Evolutionary conservation across 768 basidiomycete genomes (phyloP).

Genomic region (Paxillus rubicundulus): DNA sequence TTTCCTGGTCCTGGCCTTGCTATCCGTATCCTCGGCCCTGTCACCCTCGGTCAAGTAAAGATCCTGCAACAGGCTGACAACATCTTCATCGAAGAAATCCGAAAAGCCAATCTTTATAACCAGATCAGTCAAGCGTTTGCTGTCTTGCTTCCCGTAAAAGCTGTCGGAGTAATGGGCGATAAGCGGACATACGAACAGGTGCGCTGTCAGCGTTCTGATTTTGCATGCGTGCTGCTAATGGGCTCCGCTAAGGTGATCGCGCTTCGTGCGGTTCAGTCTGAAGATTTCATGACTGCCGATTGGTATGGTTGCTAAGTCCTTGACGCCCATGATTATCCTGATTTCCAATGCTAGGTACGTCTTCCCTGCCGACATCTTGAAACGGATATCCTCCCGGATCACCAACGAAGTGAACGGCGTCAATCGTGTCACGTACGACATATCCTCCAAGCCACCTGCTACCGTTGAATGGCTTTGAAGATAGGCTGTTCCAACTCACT

Average conservation of each 20-base stretch:
- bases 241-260: constrained; percentile 69
- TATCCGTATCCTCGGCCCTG: constrained; percentile 95
- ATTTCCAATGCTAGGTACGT: constrained; percentile 67
- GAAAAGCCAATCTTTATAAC: constrained; percentile 87
- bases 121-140: constrained; percentile 96
- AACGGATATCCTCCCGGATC: constrained; percentile 91
- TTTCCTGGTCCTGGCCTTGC: constrained; percentile 99
- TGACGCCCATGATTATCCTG: constrained; percentile 18
- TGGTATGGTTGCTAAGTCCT: constrained; percentile 53
- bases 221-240: constrained; percentile 3
- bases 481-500: too few relatives aligned
- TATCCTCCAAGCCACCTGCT: constrained; percentile 95
- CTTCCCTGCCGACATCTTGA: constrained; percentile 89
- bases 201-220: constrained; percentile 7
- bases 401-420: constrained; percentile 98
- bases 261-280: constrained; percentile 92
- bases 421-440: constrained; percentile 94
- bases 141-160: constrained; percentile 91
- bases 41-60: constrained; percentile 89
- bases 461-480: constrained; percentile 47
- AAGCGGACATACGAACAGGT: constrained; percentile 94
- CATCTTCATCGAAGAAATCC: constrained; percentile 98
- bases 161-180: constrained; percentile 98
- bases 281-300: constrained; percentile 99
- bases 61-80: constrained; percentile 88